phyloP scores from a whole-genome alignment of 1,139 yeast species.

The Yamadazyma conglobata region DNA sequence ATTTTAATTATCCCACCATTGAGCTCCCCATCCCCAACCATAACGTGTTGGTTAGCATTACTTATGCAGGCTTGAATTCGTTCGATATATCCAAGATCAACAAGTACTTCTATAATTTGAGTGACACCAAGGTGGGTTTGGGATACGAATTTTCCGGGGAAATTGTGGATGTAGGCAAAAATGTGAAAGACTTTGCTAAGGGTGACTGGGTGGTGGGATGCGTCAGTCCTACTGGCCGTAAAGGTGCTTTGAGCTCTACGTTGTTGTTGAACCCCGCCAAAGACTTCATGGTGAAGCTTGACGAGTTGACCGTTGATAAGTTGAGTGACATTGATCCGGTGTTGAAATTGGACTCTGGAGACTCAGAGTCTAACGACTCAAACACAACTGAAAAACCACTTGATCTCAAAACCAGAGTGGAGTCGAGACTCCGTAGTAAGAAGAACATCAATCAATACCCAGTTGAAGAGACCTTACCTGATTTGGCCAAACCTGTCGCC shows the following conservation, averaged over 20 bases:
- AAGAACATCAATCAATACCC: conserved; percentile 5
- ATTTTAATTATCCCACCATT: conserved; percentile 40
- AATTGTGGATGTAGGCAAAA: conserved; percentile 30
- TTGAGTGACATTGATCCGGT: conserved; percentile 18
- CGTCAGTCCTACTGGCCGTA: conserved; percentile 30
- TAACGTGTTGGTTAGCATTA: conserved; percentile 35
- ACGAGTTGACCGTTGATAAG: conserved; percentile 21
- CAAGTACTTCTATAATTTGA: conserved; percentile 34
- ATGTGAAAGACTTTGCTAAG: conserved; percentile 22
- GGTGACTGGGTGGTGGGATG: conserved; percentile 40
- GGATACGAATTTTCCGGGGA: conserved; percentile 44
- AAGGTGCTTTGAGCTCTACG: conserved; percentile 38
- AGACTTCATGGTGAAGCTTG: conserved; percentile 31
- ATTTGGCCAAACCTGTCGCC: conserved; percentile 33
- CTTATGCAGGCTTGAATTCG: conserved; percentile 37
- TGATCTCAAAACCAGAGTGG: conserved; percentile 1
- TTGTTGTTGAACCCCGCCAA: conserved; percentile 31
- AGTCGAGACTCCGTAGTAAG: conserved; percentile 3
- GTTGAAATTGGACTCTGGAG: conserved; percentile 3
- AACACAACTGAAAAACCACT: not conserved
- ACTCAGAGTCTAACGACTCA: not conserved
- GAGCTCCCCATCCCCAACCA: conserved; percentile 32
- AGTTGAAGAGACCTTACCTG: conserved; percentile 18
- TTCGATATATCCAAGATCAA: conserved; percentile 38
- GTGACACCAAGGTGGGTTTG: conserved; percentile 38